Base-by-base conservation (phyloP, 192 early-diverging fungal species). In the Coemansia sp. region DNA sequence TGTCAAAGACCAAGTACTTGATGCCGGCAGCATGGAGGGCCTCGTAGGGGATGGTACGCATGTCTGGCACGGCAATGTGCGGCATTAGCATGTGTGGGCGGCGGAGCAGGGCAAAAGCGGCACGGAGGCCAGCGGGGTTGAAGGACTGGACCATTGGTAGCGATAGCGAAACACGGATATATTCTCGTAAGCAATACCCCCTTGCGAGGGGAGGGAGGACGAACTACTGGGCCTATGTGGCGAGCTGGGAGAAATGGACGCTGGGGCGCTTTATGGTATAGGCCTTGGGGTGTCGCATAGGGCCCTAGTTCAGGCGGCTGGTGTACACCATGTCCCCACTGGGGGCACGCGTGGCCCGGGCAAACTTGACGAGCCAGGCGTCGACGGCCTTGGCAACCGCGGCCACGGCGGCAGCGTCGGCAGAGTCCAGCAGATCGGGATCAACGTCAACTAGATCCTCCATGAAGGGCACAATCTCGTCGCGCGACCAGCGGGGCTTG, bases 1-100 rank as follows among this genome's bases (percentile, higher is more conserved):
- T 98, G 69, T 98, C 95, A 68, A 95, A 98, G 4, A 81, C 90
- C n/a, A 95, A 62, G 25, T 83, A 87, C 21, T 65, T 55, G 52
- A 94, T 83, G 2, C 89, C 90, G 1, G 58, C 40, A 11, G 60
- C 47, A 36, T 75, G 79, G 15, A 95, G 68, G 17, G 57, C 48
- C 4, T 42, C 56, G 68, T 85, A 92, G 27, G 88, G 81, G 17
- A 93, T 82, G 7, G 68, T 47, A 5, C 86, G 81, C 39, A 92
- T 83, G 53, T 93, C 88, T 80, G 56, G 13, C 14, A 93, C 89
- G 9, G 83, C 65, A n/a, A 89, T 48, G 47, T 90, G 83, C 8
- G 94, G 94, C 17, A 93, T 43, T 29, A 86, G 77, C 32, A 96
- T 79, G 15, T 80, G 67, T 4, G 91, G 87, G 9, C 81, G 83